phyloP scores from a whole-genome alignment of 2,329 filamentous ascomycete species.

The Verticillium isaacii region DNA sequence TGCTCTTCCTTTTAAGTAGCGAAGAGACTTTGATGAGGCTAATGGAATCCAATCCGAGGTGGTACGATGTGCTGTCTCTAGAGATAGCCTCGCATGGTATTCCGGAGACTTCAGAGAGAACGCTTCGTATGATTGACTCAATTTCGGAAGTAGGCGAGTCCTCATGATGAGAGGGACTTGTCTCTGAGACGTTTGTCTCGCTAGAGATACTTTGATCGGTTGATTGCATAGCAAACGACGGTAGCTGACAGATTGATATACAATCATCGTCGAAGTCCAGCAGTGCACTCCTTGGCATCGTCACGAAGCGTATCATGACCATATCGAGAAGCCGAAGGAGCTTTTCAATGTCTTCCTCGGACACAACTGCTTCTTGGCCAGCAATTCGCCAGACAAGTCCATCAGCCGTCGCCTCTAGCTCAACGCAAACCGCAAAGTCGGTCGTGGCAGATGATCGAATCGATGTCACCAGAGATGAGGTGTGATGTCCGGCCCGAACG shows the following conservation, averaged over 20 bases:
- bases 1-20: constrained; percentile 57
- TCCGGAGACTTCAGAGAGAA: constrained; percentile 55
- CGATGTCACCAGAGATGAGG: constrained; percentile 52
- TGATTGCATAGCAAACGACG: constrained; percentile 27
- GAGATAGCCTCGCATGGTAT: constrained; percentile 53
- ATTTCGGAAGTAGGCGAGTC: constrained; percentile 25
- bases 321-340: constrained; percentile 57
- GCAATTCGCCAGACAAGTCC: constrained; percentile 67
- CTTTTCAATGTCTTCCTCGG: constrained; percentile 34
- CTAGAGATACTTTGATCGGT: not conserved
- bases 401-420: constrained; percentile 60
- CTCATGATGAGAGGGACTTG: not conserved
- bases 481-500: not conserved
- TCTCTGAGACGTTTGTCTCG: too few relatives aligned
- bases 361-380: constrained; percentile 54
- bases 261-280: constrained; percentile 46
- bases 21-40: constrained; percentile 80
- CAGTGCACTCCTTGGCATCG: constrained; percentile 39
- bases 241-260: constrained; percentile 63
- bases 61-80: constrained; percentile 65
- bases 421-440: constrained; percentile 78
- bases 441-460: constrained; percentile 61
- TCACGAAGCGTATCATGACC: constrained; percentile 53
- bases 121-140: constrained; percentile 36
- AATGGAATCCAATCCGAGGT: constrained; percentile 87